Base-by-base conservation (phyloP, 441 rosid genomes). In the Populus hybrid region DNA sequence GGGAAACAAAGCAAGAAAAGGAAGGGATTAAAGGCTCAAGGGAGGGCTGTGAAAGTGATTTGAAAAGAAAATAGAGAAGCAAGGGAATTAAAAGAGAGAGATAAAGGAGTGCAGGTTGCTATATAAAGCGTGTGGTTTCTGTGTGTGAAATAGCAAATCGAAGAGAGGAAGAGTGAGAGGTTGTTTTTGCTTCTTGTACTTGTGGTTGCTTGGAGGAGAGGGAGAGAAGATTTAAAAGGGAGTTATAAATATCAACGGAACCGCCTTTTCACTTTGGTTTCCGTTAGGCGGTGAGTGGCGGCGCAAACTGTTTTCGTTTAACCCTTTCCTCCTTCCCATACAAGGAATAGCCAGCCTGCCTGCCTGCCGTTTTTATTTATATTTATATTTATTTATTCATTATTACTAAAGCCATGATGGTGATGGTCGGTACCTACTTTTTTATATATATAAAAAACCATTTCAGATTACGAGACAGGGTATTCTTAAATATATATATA, bases 141-240 rank as follows among this genome's bases (percentile, higher is more conserved):
- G 57, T 5, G 57, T 46, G 57, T 14, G 57, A 46, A 46, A 46
- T 14, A 46, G 57, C 57, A 46, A 46, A 4, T 1, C 1, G 57
- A 14, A 46, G 57, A 46, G 57, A 10, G 42, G 42, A 10, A 9
- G 42, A 38, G 42, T 3, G 42, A 38, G 42, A 14, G 57, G 57
- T 4, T 46, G 57, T 46, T 46, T 14, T 46, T 46, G 57, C 20
- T 14, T 46, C 6, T 2, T 46, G 57, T 14, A 12, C 6, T 5
- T 14, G 18, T 14, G 57, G 7, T 46, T 46, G 18, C 78, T 68
- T 76, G 69, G 68, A 54, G 67, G 12, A 76, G 73, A 76, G 38
- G 50, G 59, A 40, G 10, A 70, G 2, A 10, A 28, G 40, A 1
- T 28, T 23, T 16, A 11, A 9, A 38, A 34, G 6, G 69, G 68